Conservation (phyloP, 2,329 filamentous ascomycete genomes). For the Xylaria polymorpha region DNA sequence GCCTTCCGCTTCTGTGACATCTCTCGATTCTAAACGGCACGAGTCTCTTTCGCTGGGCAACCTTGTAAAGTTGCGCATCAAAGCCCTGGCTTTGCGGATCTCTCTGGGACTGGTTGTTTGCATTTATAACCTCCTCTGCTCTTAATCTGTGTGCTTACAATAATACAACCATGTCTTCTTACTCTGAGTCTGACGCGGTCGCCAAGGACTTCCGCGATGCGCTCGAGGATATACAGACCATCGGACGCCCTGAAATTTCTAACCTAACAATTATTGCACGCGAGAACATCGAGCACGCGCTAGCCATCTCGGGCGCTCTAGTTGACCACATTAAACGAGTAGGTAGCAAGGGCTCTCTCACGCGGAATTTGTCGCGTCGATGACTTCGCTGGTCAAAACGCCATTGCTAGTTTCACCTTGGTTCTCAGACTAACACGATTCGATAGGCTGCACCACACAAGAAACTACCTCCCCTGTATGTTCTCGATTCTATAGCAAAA, state of each 20-base stretch:
- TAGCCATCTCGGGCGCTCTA: conserved; percentile 89
- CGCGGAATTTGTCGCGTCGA: not conserved
- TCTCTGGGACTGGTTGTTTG: conserved; percentile 15
- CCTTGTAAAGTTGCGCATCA: conserved; percentile 33
- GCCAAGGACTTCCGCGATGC: conserved; percentile 95
- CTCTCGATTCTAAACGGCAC: conserved; percentile 35
- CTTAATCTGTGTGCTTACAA: conserved; percentile 37
- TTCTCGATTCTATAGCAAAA: conserved; percentile 97
- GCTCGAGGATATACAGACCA: conserved; percentile 88
- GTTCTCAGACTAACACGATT: conserved; percentile 54
- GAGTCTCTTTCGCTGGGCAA: conserved; percentile 21
- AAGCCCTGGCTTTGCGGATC: conserved; percentile 28
- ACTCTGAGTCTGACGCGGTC: conserved; percentile 77
- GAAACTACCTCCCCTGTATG: conserved; percentile 95
- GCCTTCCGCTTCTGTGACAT: conserved; percentile 44
- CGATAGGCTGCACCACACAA: conserved; percentile 83
- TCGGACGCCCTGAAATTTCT: conserved; percentile 95
- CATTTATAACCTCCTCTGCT: conserved; percentile 32
- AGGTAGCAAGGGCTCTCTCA: conserved; percentile 59
- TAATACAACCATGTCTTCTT: conserved; percentile 42
- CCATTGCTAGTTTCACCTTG: conserved; percentile 20
- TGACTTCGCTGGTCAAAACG: not conserved
- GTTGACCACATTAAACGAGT: conserved; percentile 96
- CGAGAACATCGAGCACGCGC: conserved; percentile 95
- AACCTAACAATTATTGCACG: conserved; percentile 97